Conservation (phyloP, 1,139 yeast genomes). For the Suhomyces panamericanus region DNA sequence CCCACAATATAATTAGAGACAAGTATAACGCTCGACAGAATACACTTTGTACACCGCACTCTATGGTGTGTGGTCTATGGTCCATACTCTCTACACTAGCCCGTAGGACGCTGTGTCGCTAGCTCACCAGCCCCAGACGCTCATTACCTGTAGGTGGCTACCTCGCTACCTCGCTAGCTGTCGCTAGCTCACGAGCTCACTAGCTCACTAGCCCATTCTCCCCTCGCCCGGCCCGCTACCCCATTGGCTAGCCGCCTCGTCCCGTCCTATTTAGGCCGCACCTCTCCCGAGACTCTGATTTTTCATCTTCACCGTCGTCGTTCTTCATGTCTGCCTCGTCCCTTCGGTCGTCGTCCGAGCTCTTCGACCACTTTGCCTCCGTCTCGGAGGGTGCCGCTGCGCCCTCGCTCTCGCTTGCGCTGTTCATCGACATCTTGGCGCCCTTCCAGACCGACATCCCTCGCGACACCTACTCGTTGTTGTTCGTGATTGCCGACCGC, state of each 20-base stretch:
- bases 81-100: no score
- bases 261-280: conserved; percentile 2
- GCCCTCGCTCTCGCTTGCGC: conserved; percentile 33
- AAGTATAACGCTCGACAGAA: no score
- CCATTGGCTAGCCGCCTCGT: conserved; percentile 4
- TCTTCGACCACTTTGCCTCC: conserved; percentile 44
- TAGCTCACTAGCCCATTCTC: not conserved
- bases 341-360: conserved; percentile 21
- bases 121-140: no score
- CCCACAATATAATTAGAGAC: no score
- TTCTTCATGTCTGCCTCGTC: conserved; percentile 3
- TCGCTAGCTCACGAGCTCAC: no score
- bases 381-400: conserved; percentile 15
- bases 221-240: not conserved
- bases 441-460: conserved; percentile 48
- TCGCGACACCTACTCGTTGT: conserved; percentile 43
- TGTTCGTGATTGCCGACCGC: conserved; percentile 65
- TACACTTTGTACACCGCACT: no score
- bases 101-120: no score
- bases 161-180: no score
- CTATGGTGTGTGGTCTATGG: no score
- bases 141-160: no score
- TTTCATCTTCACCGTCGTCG: conserved; percentile 2
- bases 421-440: conserved; percentile 41
- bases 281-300: conserved; percentile 1